Base-by-base conservation (phyloP, 1,284 basidiomycete species). In the Trametes versicolor region DNA sequence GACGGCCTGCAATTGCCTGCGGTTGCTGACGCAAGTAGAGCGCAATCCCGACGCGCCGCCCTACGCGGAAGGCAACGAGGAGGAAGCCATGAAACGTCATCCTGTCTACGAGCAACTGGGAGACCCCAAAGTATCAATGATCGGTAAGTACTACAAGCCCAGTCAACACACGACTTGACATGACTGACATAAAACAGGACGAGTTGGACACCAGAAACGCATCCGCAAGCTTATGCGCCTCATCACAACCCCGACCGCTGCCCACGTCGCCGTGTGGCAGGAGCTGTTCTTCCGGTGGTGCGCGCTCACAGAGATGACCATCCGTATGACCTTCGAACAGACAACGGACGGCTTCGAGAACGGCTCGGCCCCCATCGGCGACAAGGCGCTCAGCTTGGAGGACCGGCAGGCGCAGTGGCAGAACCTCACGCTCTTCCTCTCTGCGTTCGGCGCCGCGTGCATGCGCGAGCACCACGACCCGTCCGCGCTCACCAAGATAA, bases 331-430 rank as follows among this genome's bases (percentile, higher is more conserved):
- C 0, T 64, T 71, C 45, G 72, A 76, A 43, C 66, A 70, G 15
- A 72, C 73, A 3, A 71, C 70, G 4, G 72, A 74, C 21, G 72
- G 70, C 0, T 66, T 69, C 37, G 72, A 71, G 27, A 59, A 63
- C 15, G 70, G 69, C 15, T 41, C 56, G 19, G 62, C 67, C 10
- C 74, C 77, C 8, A 59, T 73, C 4, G 76, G 77, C 15, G 77
- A 78, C 62, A 70, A 71, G 61, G 72, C 73, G 12, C 72, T 85
- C 57, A 72, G 79, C 8, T 62, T 74, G 13, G 83, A 86, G 89
- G 93, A 95, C 21, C 85, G 90, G 66, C 87, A 89, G 48, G 86
- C 85, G 47, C 89, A 95, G 70, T 98, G 96, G 96, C 92, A 95
- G 73, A 96, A 97, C 75, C 81, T 95, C 25, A 91, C 93, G 0